Percentiles rank a stretch among this genome's conserved stretches.
phyloP scores from a whole-genome alignment of 257 asterid genomes.

The Galeopsis tetrahit region DNA sequence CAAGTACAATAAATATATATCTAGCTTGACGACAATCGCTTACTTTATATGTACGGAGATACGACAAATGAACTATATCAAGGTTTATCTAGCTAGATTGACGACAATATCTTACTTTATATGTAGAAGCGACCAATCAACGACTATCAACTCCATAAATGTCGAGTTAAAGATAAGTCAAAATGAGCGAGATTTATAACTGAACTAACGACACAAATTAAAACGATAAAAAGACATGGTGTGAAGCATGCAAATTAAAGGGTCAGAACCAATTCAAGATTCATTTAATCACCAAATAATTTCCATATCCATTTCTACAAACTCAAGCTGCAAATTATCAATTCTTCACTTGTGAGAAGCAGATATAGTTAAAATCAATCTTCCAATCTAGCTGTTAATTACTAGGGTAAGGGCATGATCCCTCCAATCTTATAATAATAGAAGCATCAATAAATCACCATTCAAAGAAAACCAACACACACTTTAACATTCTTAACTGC shows the following conservation, averaged over 20 bases:
- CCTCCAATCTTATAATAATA: too few relatives aligned
- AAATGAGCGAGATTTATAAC: not conserved
- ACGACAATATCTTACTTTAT: not conserved
- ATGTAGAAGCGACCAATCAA: constrained; percentile 2
- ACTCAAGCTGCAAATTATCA: not conserved
- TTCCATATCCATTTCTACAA: not conserved
- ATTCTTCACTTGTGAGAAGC: not conserved
- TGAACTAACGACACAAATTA: constrained; percentile 4
- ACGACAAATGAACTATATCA: too few relatives aligned
- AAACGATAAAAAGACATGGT: not conserved
- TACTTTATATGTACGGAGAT: not conserved
- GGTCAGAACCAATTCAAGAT: not conserved
- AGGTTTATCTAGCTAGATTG: not conserved
- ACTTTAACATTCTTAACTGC: not conserved
- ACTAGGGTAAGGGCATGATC: not conserved
- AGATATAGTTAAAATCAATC: not conserved
- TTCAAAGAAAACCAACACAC: not conserved
- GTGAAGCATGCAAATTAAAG: constrained; percentile 10
- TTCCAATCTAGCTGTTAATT: not conserved
- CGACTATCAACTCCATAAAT: constrained; percentile 4
- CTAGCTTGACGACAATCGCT: not conserved
- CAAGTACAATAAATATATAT: not conserved
- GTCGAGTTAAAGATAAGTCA: not conserved
- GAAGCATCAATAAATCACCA: constrained; percentile 23
- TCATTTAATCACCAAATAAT: not conserved